Percentiles rank a stretch among this genome's conserved stretches.
These are phyloP conservation scores for Pogostemon cablin DNA, from an alignment of 257 asterid species.

Conservation along the genomic window DNA sequence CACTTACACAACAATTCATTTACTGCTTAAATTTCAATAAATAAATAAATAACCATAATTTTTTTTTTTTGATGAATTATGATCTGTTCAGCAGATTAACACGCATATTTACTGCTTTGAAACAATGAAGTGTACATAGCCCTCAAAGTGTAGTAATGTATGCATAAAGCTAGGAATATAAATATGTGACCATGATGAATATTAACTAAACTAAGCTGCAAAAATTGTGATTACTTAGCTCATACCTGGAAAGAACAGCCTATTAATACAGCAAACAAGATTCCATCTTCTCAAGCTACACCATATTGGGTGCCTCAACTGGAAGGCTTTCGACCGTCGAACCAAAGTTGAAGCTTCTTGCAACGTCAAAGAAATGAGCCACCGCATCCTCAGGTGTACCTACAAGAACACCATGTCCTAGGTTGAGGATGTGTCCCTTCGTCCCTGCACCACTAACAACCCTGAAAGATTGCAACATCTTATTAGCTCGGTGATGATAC, in stretches of 20 bases:
- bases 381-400: conserved; percentile 96
- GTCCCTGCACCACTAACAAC: conserved; percentile 78
- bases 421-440: conserved; percentile 86
- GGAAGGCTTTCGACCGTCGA: conserved; percentile 32
- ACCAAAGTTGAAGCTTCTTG: conserved; percentile 66
- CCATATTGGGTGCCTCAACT: conserved; percentile 46
- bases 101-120: neutral
- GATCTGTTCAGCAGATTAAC: no score
- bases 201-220: conserved; percentile 27
- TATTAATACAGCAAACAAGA: conserved; percentile 32
- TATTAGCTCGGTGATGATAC: conserved; percentile 6
- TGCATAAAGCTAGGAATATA: neutral
- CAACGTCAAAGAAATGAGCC: conserved; percentile 82
- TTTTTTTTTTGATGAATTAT: no score
- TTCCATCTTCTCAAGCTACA: conserved; percentile 40
- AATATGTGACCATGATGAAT: conserved; percentile 1
- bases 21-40: no score
- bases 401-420: conserved; percentile 96
- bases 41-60: no score
- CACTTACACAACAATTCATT: no score
- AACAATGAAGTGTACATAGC: neutral
- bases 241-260: conserved; percentile 30
- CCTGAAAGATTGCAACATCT: conserved; percentile 49
- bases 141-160: neutral
- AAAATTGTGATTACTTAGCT: conserved; percentile 25